Evolutionary conservation across 202 grass and related monocot genomes (phyloP), one percentile per base, ranked within the genome.

Genomic region (Elaeis oleifera): DNA sequence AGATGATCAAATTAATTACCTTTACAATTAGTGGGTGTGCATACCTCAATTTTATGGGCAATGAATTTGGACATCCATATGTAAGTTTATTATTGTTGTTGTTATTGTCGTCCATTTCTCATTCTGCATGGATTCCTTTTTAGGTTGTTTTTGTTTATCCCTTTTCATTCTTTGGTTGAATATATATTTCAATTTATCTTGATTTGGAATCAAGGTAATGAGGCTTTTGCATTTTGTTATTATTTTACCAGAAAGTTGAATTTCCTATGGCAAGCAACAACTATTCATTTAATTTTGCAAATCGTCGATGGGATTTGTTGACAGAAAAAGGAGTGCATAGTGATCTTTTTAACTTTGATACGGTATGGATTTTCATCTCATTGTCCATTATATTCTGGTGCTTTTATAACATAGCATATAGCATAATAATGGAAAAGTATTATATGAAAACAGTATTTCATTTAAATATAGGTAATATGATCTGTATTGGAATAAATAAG

Each of bases 11-110:
- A 63, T 65, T 96, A 49, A 78, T 96, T 85, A 96, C 91, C 54
- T 96, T 96, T 74, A 77, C 91, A 51, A 96, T 84, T 8, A 79
- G 76, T 27, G 81, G 87, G 59, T 72, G 78, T 23, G 91, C 81
- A 59, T 90, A 88, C 71, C 81, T 96, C 23, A 96, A 88, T 77
- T 96, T 96, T 83, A 88, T 96, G 76, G 91, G 91, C 61, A 96
- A 96, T 90, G 91, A 96, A 68, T 96, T 88, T 77, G 91, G 81
- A 79, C 91, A 96, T 79, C 91, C 91, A 27, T 74, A 96, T 53
- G 90, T 95, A 57, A 85, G 74, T 70, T 8, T 51, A 28, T 69
- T 51, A 39, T 3, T 65, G 3, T 50, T 28, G 15, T 36, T 17
- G 4, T 60, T 14, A 2, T 60, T 74, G 67, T 18, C 69, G 3